These are phyloP conservation scores for Trichoderma sp. DNA, from an alignment of 2,329 filamentous ascomycete species.

Conservation along the genomic window DNA sequence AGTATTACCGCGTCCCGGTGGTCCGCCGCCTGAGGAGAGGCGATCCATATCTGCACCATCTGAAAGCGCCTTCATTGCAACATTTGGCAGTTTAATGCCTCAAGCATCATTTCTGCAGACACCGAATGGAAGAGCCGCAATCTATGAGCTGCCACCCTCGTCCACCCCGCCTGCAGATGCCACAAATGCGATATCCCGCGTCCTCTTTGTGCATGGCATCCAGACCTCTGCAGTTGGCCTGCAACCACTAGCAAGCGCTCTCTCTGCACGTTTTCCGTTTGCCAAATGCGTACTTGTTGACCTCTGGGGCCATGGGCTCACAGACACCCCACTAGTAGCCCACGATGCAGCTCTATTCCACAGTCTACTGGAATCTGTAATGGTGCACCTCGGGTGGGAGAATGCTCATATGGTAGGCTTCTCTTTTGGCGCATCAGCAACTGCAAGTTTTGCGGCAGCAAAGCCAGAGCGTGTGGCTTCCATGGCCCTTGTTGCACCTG, in stretches of 20 bases:
- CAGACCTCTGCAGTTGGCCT: slow-evolving; percentile 7
- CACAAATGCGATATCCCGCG: not conserved
- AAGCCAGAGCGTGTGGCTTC: not conserved
- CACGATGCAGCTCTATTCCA: not conserved
- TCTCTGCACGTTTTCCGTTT: not conserved
- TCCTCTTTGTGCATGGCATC: slow-evolving; percentile 1
- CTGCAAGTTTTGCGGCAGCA: not conserved
- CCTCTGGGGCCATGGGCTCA: slow-evolving; percentile 12
- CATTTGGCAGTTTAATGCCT: not conserved
- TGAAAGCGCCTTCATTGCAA: not conserved
- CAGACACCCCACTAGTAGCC: not conserved
- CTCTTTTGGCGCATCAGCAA: not conserved
- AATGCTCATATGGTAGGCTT: not conserved
- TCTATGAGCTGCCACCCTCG: not conserved
- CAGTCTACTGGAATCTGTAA: not conserved
- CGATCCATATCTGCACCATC: not conserved
- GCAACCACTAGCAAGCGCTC: not conserved
- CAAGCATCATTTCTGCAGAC: not conserved
- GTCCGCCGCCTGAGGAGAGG: not conserved
- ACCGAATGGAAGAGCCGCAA: not conserved
- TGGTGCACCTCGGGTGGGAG: not conserved
- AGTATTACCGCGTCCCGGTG: not conserved
- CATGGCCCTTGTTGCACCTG: not conserved
- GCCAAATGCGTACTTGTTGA: slow-evolving; percentile 8
- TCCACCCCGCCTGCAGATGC: not conserved